Conservation (phyloP, 345 rosid genomes). For the Mercurialis annua region DNA sequence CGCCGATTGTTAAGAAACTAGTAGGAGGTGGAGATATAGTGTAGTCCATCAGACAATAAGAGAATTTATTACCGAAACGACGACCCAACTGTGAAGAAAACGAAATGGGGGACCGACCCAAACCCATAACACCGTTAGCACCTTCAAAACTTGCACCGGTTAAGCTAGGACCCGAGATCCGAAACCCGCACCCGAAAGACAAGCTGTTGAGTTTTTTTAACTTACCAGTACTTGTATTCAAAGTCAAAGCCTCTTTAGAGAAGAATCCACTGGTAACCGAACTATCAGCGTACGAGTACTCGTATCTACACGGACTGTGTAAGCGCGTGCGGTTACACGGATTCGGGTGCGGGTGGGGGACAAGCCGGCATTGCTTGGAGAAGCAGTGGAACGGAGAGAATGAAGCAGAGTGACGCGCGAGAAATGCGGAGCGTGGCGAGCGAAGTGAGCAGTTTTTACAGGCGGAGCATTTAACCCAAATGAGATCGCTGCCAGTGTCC, state of each 20-base stretch:
- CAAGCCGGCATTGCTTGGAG: conserved; percentile 44
- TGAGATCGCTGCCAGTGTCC: conserved; percentile 85
- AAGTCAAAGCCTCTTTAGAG: conserved; percentile 53
- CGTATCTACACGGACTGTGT: conserved; percentile 79
- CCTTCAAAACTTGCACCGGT: conserved; percentile 67
- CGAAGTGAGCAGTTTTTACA: conserved; percentile 53
- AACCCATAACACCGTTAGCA: conserved; percentile 88
- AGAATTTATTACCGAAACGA: conserved; percentile 68
- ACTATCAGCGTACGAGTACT: conserved; percentile 71
- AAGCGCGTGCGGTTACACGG: conserved; percentile 52
- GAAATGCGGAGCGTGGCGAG: conserved; percentile 55
- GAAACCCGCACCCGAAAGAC: conserved; percentile 81
- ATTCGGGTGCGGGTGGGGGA: conserved; percentile 49
- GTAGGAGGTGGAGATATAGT: conserved; percentile 79
- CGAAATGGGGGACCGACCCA: conserved; percentile 78
- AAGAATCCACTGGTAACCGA: conserved; percentile 63
- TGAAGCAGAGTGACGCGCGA: conserved; percentile 72
- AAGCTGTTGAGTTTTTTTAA: conserved; percentile 38
- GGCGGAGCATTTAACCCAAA: conserved; percentile 84
- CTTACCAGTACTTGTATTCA: conserved; percentile 51
- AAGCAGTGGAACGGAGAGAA: conserved; percentile 74
- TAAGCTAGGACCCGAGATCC: conserved; percentile 59
- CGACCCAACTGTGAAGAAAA: conserved; percentile 79
- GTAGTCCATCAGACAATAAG: conserved; percentile 81
- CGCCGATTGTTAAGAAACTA: conserved; percentile 69